These are phyloP conservation scores for Syncephalastrum contaminatum DNA, from an alignment of 371 early-diverging fungal genomes.

Conservation along the genomic window DNA sequence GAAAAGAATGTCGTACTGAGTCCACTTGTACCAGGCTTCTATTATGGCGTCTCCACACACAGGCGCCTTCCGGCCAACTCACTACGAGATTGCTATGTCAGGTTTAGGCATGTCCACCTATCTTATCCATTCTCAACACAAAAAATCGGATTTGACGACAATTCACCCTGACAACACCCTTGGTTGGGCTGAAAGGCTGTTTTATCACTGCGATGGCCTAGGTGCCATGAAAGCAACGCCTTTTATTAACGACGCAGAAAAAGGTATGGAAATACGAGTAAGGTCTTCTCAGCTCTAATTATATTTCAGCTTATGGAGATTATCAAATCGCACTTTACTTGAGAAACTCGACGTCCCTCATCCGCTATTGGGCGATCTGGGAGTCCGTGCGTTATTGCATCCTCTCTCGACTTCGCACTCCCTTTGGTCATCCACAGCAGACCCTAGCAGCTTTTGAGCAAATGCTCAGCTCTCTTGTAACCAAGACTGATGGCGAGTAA, in stretches of 20 bases:
- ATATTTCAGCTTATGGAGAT: constrained; percentile 10
- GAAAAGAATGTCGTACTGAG: too few species aligned
- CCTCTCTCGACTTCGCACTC: constrained; percentile 68
- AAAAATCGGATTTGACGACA: constrained; percentile 1
- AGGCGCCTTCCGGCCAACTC: constrained; percentile 45
- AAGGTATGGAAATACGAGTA: too few species aligned
- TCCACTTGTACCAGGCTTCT: constrained; percentile 3
- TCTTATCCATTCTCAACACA: constrained; percentile 18
- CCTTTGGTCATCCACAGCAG: constrained; percentile 77
- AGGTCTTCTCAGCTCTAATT: too few species aligned
- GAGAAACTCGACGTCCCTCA: constrained; percentile 31
- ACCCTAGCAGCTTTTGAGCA: constrained; percentile 73
- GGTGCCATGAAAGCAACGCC: too few species aligned
- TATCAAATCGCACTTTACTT: constrained; percentile 21
- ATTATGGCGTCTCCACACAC: constrained; percentile 49
- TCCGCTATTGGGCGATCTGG: constrained; percentile 77
- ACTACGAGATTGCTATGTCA: constrained; percentile 44
- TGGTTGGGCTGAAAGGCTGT: constrained; percentile 35
- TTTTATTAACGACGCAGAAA: too few species aligned
- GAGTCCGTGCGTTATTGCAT: constrained; percentile 77
- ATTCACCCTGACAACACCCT: constrained; percentile 1
- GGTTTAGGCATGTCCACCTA: constrained; percentile 34
- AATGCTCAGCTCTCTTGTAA: constrained; percentile 35
- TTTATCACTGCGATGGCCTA: constrained; percentile 40
- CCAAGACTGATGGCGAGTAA: constrained; percentile 2